These are phyloP conservation scores for Camelina neglecta DNA, from an alignment of 345 rosid genomes.

Conservation along the genomic window DNA sequence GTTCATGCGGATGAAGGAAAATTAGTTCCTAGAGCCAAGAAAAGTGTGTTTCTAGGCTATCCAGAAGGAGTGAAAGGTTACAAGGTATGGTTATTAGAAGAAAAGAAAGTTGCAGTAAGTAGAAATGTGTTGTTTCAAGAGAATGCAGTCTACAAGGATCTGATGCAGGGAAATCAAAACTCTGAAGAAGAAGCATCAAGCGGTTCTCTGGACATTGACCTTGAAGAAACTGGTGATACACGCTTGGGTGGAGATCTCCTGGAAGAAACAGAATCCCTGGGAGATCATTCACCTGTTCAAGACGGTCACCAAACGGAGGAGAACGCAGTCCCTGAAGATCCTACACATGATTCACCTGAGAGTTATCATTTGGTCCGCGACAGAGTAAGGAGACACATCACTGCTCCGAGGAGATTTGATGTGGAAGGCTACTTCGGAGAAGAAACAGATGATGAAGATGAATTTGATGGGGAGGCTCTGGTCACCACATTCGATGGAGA, in stretches of 20 bases:
- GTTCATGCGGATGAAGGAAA: not conserved
- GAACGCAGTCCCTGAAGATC: no score
- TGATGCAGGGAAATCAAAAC: not conserved
- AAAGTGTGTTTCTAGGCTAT: no score
- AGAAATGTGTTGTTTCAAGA: no score
- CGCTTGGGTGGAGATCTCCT: not conserved
- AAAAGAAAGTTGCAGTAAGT: no score
- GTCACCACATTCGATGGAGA: not conserved
- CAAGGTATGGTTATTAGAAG: no score
- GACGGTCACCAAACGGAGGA: not conserved
- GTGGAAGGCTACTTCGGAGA: not conserved
- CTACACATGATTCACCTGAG: no score
- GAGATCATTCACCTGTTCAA: not conserved
- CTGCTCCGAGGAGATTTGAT: not conserved
- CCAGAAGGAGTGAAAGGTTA: no score
- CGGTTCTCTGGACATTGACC: not conserved
- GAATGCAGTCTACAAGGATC: not conserved
- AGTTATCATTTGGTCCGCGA: not conserved
- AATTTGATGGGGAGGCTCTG: not conserved
- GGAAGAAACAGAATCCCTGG: not conserved
- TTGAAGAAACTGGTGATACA: not conserved
- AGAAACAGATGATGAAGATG: not conserved
- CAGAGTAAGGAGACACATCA: not conserved
- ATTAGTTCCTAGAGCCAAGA: not conserved
- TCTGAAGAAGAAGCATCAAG: not conserved